Percentiles rank a stretch among this genome's conserved stretches.
These are phyloP conservation scores for Phytophthora idaei DNA, from an alignment of 352 stramenopile species.

Conservation along the genomic window DNA sequence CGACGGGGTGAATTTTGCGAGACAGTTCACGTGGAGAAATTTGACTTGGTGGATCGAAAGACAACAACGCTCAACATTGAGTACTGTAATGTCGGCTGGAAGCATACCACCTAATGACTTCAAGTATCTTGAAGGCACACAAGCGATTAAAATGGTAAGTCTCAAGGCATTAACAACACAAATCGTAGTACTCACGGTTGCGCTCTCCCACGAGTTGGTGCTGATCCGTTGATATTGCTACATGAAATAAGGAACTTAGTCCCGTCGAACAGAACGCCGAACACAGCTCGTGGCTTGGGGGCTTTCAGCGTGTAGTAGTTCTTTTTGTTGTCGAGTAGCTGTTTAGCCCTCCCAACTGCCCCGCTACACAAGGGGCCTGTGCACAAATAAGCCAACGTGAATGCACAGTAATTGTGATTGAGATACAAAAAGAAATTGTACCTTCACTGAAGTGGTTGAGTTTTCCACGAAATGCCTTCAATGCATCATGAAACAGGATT, in stretches of 20 bases:
- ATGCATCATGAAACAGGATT: constrained; percentile 9
- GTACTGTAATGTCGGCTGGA: too few relatives aligned
- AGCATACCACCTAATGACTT: too few relatives aligned
- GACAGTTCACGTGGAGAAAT: too few relatives aligned
- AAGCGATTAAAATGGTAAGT: too few relatives aligned
- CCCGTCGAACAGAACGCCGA: constrained; percentile 16
- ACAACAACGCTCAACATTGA: too few relatives aligned
- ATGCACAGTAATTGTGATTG: too few relatives aligned
- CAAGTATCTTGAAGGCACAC: too few relatives aligned
- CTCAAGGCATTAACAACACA: too few relatives aligned
- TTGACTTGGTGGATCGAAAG: too few relatives aligned
- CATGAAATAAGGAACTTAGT: constrained; percentile 12
- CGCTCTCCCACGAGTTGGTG: background rate
- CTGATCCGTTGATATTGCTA: constrained; percentile 5
- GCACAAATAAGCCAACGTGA: background rate
- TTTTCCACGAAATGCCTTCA: background rate
- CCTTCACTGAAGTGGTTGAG: constrained; percentile 14
- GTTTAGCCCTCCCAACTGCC: background rate
- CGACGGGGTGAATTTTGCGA: too few relatives aligned
- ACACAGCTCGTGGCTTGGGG: background rate
- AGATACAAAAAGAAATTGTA: background rate
- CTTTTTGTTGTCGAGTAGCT: constrained; percentile 14
- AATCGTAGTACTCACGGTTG: background rate
- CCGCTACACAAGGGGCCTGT: constrained; percentile 6
- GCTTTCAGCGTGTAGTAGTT: constrained; percentile 18